These are phyloP conservation scores for Ceratocystis cubensis DNA, from an alignment of 2,329 filamentous ascomycete genomes.

Conservation along the genomic window DNA sequence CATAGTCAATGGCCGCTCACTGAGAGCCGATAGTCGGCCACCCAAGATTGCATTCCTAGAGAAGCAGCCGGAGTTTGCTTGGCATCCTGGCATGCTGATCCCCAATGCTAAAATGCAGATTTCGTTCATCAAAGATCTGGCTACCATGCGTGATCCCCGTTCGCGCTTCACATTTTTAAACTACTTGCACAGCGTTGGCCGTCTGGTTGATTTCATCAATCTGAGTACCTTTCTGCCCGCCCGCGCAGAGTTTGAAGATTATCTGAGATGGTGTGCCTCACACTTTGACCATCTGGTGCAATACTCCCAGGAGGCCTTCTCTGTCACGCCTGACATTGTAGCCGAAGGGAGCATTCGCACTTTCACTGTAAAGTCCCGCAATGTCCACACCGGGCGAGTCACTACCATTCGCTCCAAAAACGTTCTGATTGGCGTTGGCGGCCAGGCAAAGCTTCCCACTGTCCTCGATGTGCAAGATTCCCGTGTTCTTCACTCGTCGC, in stretches of 20 bases:
- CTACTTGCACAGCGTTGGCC: constrained; percentile 68
- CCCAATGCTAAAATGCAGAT: constrained; percentile 95
- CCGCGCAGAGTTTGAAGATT: constrained; percentile 84
- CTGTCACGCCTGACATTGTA: constrained; percentile 49
- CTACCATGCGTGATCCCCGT: constrained; percentile 72
- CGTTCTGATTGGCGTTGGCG: constrained; percentile 48
- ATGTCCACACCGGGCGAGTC: constrained; percentile 43
- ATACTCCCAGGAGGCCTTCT: constrained; percentile 67
- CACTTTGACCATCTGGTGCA: constrained; percentile 61
- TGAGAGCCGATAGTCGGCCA: constrained; percentile 28
- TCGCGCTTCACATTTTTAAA: constrained; percentile 93
- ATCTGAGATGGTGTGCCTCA: constrained; percentile 80
- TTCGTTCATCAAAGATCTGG: constrained; percentile 91
- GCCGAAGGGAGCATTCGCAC: constrained; percentile 38
- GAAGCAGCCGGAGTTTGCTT: constrained; percentile 69
- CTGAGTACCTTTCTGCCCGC: constrained; percentile 77
- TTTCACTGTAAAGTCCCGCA: constrained; percentile 56
- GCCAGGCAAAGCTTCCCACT: constrained; percentile 56
- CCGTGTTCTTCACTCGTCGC: constrained; percentile 74
- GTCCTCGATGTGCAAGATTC: constrained; percentile 57
- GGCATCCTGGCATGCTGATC: constrained; percentile 92
- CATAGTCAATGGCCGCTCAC: constrained; percentile 39
- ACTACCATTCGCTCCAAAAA: constrained; percentile 48
- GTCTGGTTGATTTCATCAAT: constrained; percentile 87
- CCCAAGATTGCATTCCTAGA: constrained; percentile 81